Conservation (phyloP, 768 basidiomycete genomes). For the Tulasnella sp. region DNA sequence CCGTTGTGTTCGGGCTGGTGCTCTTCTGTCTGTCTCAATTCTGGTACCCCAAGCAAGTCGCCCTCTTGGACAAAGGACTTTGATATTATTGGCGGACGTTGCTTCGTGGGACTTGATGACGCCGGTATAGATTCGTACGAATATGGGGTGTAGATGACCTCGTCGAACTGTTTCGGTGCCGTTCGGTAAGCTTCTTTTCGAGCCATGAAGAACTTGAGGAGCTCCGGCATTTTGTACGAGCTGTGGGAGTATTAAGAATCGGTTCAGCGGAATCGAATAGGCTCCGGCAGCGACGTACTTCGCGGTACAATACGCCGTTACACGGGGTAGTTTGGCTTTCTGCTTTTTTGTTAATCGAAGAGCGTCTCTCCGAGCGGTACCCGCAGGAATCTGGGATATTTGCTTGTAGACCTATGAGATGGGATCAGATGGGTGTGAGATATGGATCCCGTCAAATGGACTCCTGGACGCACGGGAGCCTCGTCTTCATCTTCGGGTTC, state of each 20-base stretch:
- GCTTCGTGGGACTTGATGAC: slow-evolving; percentile 27
- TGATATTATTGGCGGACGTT: slow-evolving; percentile 25
- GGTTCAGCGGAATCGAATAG: not conserved
- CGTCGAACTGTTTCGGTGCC: slow-evolving; percentile 80
- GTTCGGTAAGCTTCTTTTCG: slow-evolving; percentile 76
- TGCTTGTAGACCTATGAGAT: slow-evolving; percentile 76
- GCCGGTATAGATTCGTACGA: slow-evolving; percentile 51
- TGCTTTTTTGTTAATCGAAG: slow-evolving; percentile 78
- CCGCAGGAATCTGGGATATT: slow-evolving; percentile 87
- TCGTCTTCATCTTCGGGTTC: slow-evolving; percentile 68
- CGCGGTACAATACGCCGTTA: slow-evolving; percentile 94
- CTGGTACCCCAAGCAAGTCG: slow-evolving; percentile 72
- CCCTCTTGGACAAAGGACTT: slow-evolving; percentile 37
- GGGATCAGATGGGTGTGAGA: not conserved
- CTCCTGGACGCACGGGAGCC: slow-evolving; percentile 45
- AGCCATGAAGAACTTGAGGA: slow-evolving; percentile 85
- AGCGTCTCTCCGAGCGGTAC: slow-evolving; percentile 87
- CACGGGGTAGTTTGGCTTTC: slow-evolving; percentile 86
- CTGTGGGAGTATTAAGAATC: slow-evolving; percentile 35
- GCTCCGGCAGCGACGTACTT: slow-evolving; percentile 44
- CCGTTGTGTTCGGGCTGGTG: slow-evolving; percentile 23
- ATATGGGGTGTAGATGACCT: slow-evolving; percentile 91
- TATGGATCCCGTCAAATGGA: not conserved
- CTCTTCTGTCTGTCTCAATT: slow-evolving; percentile 39
- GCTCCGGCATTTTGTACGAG: slow-evolving; percentile 79